A percentile compares a stretch with the other conserved stretches of the same genome.
Evolutionary conservation across 257 asterid species (phyloP).

Genomic region (Rubia yunnanensis): DNA sequence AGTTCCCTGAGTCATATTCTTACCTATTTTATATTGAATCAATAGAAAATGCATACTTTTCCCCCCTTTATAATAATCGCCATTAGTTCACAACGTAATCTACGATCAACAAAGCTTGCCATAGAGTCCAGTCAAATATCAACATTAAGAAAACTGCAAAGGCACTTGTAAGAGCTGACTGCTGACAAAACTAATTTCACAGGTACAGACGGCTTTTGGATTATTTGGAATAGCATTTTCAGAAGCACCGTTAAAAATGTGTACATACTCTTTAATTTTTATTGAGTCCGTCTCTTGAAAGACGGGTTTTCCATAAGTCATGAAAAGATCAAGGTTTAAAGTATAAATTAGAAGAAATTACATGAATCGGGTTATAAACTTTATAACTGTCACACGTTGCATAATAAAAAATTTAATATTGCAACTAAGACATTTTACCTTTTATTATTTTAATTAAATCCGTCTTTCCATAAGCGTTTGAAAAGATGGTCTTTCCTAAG

Average conservation of each 20-base stretch:
- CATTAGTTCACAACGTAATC: not conserved
- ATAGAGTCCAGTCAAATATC: not conserved
- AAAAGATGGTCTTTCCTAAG: too few relatives aligned
- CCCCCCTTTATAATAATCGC: not conserved
- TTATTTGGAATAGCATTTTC: not conserved
- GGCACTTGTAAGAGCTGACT: not conserved
- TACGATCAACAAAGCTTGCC: not conserved
- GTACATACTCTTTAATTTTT: too few relatives aligned
- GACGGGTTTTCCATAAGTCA: too few relatives aligned
- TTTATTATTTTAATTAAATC: too few relatives aligned
- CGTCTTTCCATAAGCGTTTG: too few relatives aligned
- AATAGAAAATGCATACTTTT: not conserved
- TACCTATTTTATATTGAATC: not conserved
- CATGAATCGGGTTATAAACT: too few relatives aligned
- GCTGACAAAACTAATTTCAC: constrained; percentile 1
- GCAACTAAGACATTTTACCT: too few relatives aligned
- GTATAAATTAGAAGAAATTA: too few relatives aligned
- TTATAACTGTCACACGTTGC: too few relatives aligned
- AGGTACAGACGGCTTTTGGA: not conserved
- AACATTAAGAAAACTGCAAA: not conserved
- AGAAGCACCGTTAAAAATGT: not conserved
- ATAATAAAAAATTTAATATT: too few relatives aligned
- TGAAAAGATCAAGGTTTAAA: too few relatives aligned
- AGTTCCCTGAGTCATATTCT: not conserved
- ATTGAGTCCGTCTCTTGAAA: too few relatives aligned